A percentile compares a stretch with the other conserved stretches of the same genome.
Conservation (phyloP, 2,329 filamentous ascomycete species). For the Ophiostoma pallidulum region DNA sequence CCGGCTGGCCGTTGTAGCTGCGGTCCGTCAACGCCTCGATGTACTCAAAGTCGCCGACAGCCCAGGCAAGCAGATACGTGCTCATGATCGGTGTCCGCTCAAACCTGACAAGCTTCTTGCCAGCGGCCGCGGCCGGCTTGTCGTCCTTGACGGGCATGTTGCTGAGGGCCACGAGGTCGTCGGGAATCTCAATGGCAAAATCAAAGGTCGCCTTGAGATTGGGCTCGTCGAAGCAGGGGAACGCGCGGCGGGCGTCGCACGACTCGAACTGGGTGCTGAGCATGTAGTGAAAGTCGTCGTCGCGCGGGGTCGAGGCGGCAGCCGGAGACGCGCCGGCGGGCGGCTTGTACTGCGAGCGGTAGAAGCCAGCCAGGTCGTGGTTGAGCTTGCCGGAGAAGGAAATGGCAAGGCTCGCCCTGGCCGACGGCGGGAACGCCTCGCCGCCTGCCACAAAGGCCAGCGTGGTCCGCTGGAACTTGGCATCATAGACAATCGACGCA, state of each 20-base stretch:
- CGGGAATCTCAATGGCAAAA: conserved; percentile 83
- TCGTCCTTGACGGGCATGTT: conserved; percentile 87
- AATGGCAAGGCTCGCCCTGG: conserved; percentile 52
- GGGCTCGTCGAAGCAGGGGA: conserved; percentile 97
- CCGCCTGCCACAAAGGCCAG: conserved; percentile 58
- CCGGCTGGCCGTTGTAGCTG: conserved; percentile 69
- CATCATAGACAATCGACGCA: conserved; percentile 67
- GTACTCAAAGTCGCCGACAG: conserved; percentile 93
- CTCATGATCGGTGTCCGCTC: conserved; percentile 84
- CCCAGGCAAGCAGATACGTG: conserved; percentile 86
- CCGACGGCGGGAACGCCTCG: conserved; percentile 46
- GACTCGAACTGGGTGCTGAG: conserved; percentile 96
- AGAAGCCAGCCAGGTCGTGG: conserved; percentile 96
- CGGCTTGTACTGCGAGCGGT: conserved; percentile 77
- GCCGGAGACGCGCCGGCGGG: conserved; percentile 43
- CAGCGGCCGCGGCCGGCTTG: conserved; percentile 35
- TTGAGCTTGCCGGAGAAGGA: conserved; percentile 70
- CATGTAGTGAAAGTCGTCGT: conserved; percentile 61
- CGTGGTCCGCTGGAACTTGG: conserved; percentile 72
- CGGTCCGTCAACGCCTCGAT: conserved; percentile 84
- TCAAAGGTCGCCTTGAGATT: conserved; percentile 96
- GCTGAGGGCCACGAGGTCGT: conserved; percentile 78
- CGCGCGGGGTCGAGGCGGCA: conserved; percentile 67
- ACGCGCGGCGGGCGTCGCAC: conserved; percentile 86
- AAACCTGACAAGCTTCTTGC: conserved; percentile 67